These are phyloP conservation scores for Apocynum venetum DNA, from an alignment of 257 asterid genomes.

Conservation along the genomic window DNA sequence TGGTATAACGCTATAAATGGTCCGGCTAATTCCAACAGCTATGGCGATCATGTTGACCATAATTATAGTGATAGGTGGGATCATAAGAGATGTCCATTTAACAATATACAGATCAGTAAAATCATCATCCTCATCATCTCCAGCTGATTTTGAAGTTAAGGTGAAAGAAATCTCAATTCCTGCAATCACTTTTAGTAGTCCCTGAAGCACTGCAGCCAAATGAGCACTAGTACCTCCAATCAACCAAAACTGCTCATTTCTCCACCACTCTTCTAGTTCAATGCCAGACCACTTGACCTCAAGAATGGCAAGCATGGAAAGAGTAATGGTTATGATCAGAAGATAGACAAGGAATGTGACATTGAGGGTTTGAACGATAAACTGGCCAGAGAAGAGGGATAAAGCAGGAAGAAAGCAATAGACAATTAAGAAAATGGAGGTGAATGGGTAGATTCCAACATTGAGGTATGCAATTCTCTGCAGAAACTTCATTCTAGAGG, in stretches of 20 bases:
- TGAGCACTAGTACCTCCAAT: constrained; percentile 77
- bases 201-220: constrained; percentile 68
- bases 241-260: constrained; percentile 69
- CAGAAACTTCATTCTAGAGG: constrained; percentile 53
- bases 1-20: constrained; percentile 58
- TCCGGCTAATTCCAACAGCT: constrained; percentile 64
- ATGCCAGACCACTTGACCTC: constrained; percentile 77
- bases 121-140: constrained; percentile 66
- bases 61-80: constrained; percentile 63
- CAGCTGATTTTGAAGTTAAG: constrained; percentile 60
- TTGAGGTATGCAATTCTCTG: constrained; percentile 69
- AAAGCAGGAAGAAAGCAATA: constrained; percentile 71
- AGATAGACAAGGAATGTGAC: constrained; percentile 59
- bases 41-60: constrained; percentile 66
- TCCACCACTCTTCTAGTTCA: constrained; percentile 72
- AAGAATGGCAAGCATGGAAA: constrained; percentile 54
- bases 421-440: constrained; percentile 56
- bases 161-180: constrained; percentile 76
- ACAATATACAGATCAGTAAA: constrained; percentile 55
- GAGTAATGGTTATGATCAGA: constrained; percentile 50
- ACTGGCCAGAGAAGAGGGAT: constrained; percentile 67
- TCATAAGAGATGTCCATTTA: constrained; percentile 71
- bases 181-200: constrained; percentile 54
- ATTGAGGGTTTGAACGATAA: constrained; percentile 62
- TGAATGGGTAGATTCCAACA: constrained; percentile 64